phyloP scores from a whole-genome alignment of 2,329 filamentous ascomycete species.

The Botryotinia narcissicola region DNA sequence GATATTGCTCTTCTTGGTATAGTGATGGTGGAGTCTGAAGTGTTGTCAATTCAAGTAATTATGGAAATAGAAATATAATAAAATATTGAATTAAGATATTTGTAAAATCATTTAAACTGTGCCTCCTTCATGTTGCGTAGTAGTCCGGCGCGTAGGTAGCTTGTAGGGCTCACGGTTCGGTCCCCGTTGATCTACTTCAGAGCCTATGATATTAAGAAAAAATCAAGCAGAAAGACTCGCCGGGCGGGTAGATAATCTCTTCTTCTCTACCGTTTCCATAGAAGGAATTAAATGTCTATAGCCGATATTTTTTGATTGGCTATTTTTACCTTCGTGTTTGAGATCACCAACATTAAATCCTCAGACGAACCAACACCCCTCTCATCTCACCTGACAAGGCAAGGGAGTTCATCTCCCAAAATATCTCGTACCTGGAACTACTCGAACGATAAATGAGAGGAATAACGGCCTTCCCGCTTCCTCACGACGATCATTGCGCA shows the following conservation, averaged over 20 bases:
- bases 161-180: not conserved
- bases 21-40: not conserved
- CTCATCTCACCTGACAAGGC: not conserved
- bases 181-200: not conserved
- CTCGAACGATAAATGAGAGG: not conserved
- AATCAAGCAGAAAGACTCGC: not conserved
- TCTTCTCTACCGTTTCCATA: not conserved
- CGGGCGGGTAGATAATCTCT: not conserved
- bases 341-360: not conserved
- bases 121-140: not conserved
- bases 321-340: not conserved
- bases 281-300: not conserved
- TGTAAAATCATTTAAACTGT: not conserved
- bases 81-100: not conserved
- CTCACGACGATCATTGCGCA: slow-evolving; percentile 8
- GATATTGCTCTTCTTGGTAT: slow-evolving; percentile 12
- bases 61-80: not conserved
- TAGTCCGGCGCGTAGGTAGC: not conserved
- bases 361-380: slow-evolving; percentile 6
- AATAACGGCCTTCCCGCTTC: slow-evolving; percentile 2
- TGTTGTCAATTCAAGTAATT: not conserved
- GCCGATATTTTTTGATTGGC: not conserved
- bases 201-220: not conserved
- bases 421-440: not conserved
- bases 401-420: not conserved